Percentiles rank a stretch among this genome's conserved stretches.
These are phyloP conservation scores for Arthrobotrys megalospora DNA, from an alignment of 2,329 filamentous ascomycete species.

Conservation along the genomic window DNA sequence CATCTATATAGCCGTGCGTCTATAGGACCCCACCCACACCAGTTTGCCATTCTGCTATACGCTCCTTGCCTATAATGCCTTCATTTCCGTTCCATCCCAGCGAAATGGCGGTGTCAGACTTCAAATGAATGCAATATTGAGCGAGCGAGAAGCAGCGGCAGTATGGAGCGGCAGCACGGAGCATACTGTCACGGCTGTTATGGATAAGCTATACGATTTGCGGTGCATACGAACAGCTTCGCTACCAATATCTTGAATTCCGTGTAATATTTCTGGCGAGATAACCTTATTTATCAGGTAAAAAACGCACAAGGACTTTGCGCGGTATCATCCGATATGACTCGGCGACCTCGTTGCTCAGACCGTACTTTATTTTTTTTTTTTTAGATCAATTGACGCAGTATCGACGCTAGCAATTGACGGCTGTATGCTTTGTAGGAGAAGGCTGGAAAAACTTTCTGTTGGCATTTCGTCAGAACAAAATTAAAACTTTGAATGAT, in stretches of 20 bases:
- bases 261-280: slow-evolving; percentile 18
- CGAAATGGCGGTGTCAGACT: slow-evolving; percentile 11
- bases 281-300: slow-evolving; percentile 26
- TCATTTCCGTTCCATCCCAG: slow-evolving; percentile 37
- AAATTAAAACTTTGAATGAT: slow-evolving; percentile 15
- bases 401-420: neutral
- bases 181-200: slow-evolving; percentile 17
- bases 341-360: neutral
- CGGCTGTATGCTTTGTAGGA: neutral
- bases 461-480: neutral
- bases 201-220: slow-evolving; percentile 8
- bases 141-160: slow-evolving; percentile 12
- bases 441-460: neutral
- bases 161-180: slow-evolving; percentile 22
- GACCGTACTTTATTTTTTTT: neutral
- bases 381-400: neutral
- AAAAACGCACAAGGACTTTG: neutral
- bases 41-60: slow-evolving; percentile 31
- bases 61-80: slow-evolving; percentile 34
- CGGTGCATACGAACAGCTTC: slow-evolving; percentile 19
- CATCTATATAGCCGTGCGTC: slow-evolving; percentile 18
- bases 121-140: slow-evolving; percentile 12
- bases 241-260: slow-evolving; percentile 11
- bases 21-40: slow-evolving; percentile 44
- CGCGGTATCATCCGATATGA: neutral